Conservation (phyloP, 2,329 filamentous ascomycete genomes). For the Biscogniauxia sp. region DNA sequence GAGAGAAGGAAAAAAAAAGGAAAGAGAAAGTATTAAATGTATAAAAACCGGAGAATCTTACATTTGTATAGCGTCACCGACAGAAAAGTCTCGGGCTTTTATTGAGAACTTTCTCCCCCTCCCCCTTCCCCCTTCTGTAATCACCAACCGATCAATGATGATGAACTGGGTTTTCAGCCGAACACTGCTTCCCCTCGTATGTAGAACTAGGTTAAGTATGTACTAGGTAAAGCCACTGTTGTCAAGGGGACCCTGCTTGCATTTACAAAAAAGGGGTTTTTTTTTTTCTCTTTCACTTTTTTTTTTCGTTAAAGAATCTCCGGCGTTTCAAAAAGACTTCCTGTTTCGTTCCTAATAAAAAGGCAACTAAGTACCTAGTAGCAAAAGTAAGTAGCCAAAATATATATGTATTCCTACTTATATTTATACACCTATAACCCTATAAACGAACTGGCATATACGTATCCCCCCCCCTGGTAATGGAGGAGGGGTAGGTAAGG, state of each 20-base stretch:
- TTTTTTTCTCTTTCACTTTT: neutral
- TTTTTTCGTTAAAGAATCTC: neutral
- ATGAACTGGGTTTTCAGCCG: neutral
- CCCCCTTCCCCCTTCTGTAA: neutral
- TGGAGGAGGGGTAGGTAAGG: too few relatives aligned
- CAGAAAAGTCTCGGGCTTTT: neutral
- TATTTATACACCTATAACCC: neutral
- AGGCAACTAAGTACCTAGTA: neutral
- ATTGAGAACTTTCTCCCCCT: neutral
- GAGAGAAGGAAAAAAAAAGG: too few relatives aligned
- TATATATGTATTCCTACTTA: too few relatives aligned
- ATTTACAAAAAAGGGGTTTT: neutral
- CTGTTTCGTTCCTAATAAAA: neutral
- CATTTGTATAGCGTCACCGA: neutral
- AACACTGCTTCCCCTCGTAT: neutral
- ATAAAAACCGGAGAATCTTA: too few relatives aligned
- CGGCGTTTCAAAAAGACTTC: neutral
- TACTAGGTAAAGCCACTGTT: neutral
- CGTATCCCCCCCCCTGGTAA: neutral
- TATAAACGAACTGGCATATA: neutral
- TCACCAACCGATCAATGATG: neutral
- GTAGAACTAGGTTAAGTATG: too few relatives aligned
- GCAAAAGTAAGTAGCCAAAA: neutral
- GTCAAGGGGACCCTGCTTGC: neutral
- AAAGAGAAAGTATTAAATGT: too few relatives aligned